Base-by-base conservation (phyloP, 2,329 filamentous ascomycete genomes). In the Phialophora tarda region DNA sequence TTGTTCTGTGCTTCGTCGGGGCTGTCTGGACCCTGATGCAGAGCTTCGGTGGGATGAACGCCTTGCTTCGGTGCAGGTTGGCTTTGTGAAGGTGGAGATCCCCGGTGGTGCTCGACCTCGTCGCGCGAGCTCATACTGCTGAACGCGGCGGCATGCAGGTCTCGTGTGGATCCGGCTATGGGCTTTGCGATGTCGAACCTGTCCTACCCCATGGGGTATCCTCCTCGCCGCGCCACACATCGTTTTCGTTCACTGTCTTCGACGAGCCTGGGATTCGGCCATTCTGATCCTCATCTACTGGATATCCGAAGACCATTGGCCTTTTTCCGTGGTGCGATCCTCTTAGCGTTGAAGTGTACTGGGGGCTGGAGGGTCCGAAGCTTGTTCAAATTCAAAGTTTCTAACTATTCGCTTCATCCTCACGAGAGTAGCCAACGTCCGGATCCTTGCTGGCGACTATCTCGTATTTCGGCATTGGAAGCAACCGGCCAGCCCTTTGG, bases 1-100 rank as follows among this genome's bases (percentile, higher is more conserved):
- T 82, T 8, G 86, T 85, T 66, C 74, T 81, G 3, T 81, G 84
- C n/a, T 78, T 82, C 26, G 82, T 82, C 14, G 63, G 81, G 10
- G 76, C 82, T 5, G 79, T 82, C 2, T 82, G 78, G 65, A 77
- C 78, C 21, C 81, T 84, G 34, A 78, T 74, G 72, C 66, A 69
- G 28, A 58, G 48, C 6, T 75, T 84, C 28, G 82, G 81, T 62
- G 83, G 84, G 73, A 77, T 84, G 70, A 78, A 80, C 24, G 81
- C 82, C 0, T 77, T 84, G 48, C 73, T 84, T 14, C 83, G 0
- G 77, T 83, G 10, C 81, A 79, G 5, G 82, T 82, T 63, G 81
- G 74, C 66, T 84, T 81, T 74, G 82, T 71, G 30, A 17, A 51
- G 21, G 26, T 51, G 8, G 8, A n/a, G 4, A 12, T 59, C 8